These are phyloP conservation scores for Pythium guiyangense DNA, from an alignment of 352 stramenopile species.

Conservation along the genomic window DNA sequence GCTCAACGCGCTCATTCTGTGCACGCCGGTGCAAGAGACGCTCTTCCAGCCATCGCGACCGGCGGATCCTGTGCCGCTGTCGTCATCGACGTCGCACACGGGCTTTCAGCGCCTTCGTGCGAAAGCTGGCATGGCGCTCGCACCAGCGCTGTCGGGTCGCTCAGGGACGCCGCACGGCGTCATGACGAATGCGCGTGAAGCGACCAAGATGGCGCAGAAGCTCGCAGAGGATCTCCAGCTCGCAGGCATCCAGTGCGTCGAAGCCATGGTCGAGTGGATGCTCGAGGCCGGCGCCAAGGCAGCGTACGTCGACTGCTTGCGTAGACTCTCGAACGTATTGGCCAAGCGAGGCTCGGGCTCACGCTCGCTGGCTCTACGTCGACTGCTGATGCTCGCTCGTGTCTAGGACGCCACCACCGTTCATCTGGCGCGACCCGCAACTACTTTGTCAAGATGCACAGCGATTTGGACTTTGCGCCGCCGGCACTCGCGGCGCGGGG, in stretches of 20 bases:
- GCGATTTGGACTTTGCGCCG: slow-evolving; percentile 66
- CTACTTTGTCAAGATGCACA: slow-evolving; percentile 74
- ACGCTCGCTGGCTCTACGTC: not conserved
- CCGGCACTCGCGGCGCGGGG: slow-evolving; percentile 43
- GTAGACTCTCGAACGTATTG: not conserved
- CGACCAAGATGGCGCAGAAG: slow-evolving; percentile 65
- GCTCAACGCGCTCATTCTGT: slow-evolving; percentile 63
- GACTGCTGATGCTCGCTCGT: not conserved
- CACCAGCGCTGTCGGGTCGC: slow-evolving; percentile 18
- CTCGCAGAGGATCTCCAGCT: slow-evolving; percentile 60
- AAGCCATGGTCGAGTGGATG: slow-evolving; percentile 81
- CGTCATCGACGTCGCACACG: slow-evolving; percentile 11
- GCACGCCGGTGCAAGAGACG: slow-evolving; percentile 53
- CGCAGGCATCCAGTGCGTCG: slow-evolving; percentile 64
- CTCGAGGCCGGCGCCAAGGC: slow-evolving; percentile 63
- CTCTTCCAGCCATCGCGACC: slow-evolving; percentile 48
- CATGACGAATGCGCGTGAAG: slow-evolving; percentile 69
- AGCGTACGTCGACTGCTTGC: slow-evolving; percentile 34
- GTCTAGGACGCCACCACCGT: slow-evolving; percentile 51
- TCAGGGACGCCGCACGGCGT: slow-evolving; percentile 9
- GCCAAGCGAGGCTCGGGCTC: not conserved
- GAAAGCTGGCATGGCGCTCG: slow-evolving; percentile 38
- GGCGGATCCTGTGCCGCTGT: slow-evolving; percentile 17
- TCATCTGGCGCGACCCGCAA: slow-evolving; percentile 69
- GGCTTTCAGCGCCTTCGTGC: slow-evolving; percentile 33